Conservation (phyloP, 2,329 filamentous ascomycete species). For the Eutypa lata region DNA sequence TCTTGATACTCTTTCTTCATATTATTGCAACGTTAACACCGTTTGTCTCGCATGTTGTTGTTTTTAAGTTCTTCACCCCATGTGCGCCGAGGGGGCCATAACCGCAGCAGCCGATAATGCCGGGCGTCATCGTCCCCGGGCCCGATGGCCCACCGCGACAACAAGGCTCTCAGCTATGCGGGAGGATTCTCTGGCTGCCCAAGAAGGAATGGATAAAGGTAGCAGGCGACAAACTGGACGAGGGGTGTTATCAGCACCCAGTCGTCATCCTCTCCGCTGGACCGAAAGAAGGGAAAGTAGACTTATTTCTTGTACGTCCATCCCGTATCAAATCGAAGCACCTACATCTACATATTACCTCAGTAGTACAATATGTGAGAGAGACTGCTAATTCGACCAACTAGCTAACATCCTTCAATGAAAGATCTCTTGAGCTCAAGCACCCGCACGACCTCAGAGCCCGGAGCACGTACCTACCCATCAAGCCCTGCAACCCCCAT, state of each 20-base stretch:
- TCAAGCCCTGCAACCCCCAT: conserved; percentile 14
- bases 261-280: conserved; percentile 20
- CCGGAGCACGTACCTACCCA: conserved; percentile 15
- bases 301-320: conserved; percentile 16
- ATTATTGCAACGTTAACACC: too few species aligned
- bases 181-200: neutral
- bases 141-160: neutral
- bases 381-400: conserved; percentile 1
- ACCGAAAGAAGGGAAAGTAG: conserved; percentile 13
- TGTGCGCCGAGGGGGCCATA: neutral
- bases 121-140: neutral
- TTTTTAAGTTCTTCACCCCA: neutral
- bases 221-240: conserved; percentile 4
- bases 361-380: neutral
- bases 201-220: neutral
- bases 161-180: neutral
- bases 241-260: conserved; percentile 18
- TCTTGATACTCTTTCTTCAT: too few species aligned
- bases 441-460: conserved; percentile 3
- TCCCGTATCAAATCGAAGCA: neutral
- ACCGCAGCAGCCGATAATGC: neutral
- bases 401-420: conserved; percentile 19
- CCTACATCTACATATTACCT: neutral
- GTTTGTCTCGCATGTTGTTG: neutral
- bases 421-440: conserved; percentile 8